Evolutionary conservation across 768 basidiomycete species (phyloP).

Genomic region (Suillus variegatus): DNA sequence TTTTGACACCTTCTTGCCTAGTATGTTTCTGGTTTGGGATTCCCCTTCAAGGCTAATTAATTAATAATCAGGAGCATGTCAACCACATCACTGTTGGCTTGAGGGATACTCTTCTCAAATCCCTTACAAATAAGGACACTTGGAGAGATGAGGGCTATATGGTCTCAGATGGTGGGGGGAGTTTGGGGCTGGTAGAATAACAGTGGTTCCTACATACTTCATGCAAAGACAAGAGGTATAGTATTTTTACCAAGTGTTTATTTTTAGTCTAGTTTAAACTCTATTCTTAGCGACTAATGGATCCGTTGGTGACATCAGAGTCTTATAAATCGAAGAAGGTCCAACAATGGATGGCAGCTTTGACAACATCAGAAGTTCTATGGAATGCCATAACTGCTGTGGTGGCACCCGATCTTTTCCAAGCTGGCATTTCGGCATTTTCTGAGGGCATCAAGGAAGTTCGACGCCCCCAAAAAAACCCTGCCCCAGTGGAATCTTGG

Average conservation of each 20-base stretch:
- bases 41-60: neutral
- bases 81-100: neutral
- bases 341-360: neutral
- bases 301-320: neutral
- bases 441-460: neutral
- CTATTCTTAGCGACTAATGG: neutral
- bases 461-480: neutral
- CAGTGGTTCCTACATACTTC: neutral
- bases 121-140: neutral
- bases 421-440: neutral
- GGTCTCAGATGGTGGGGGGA: neutral
- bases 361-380: neutral
- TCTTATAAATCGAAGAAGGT: neutral
- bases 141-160: neutral
- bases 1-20: neutral
- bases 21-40: neutral
- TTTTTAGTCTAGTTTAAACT: neutral
- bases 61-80: neutral
- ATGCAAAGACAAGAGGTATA: constrained; percentile 1
- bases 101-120: neutral
- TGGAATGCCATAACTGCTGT: neutral
- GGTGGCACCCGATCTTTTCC: neutral
- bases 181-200: neutral
- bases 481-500: neutral
- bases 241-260: neutral